These are phyloP conservation scores for Thraustotheca clavata DNA, from an alignment of 352 stramenopile genomes.

Conservation along the genomic window DNA sequence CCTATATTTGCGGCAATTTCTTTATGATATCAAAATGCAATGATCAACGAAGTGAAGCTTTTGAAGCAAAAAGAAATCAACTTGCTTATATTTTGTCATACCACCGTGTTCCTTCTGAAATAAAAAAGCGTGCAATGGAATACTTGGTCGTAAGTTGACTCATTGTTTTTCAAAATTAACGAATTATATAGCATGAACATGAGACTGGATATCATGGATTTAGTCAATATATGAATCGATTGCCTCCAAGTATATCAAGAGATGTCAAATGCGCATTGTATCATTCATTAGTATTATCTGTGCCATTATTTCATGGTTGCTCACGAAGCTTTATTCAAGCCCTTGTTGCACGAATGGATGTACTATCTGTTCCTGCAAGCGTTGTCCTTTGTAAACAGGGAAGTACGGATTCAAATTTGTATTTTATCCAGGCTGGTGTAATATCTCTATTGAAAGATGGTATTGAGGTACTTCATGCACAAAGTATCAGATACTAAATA, in stretches of 20 bases:
- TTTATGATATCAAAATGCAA: slow-evolving; percentile 54
- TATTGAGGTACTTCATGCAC: not conserved
- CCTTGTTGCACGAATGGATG: slow-evolving; percentile 13
- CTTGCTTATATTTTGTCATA: slow-evolving; percentile 12
- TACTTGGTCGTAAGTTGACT: slow-evolving; percentile 16
- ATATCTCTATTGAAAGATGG: not conserved
- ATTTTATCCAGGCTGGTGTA: slow-evolving; percentile 20
- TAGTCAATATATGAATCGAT: slow-evolving; percentile 21
- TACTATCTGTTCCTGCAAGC: slow-evolving; percentile 7
- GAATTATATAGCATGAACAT: slow-evolving; percentile 9
- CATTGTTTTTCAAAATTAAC: not conserved
- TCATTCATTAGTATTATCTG: not conserved
- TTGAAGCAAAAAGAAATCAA: slow-evolving; percentile 15
- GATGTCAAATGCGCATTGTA: slow-evolving; percentile 16
- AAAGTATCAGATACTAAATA: not conserved
- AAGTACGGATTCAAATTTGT: not conserved
- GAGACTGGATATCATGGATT: not conserved
- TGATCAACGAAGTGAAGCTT: not conserved
- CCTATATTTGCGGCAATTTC: slow-evolving; percentile 58
- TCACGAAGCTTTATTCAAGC: not conserved
- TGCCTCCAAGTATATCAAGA: slow-evolving; percentile 5
- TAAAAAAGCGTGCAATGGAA: slow-evolving; percentile 16
- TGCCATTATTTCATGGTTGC: slow-evolving; percentile 18
- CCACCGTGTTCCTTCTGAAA: not conserved
- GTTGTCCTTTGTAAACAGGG: not conserved